phyloP scores from a whole-genome alignment of 305 asterid genomes.

The Fraxinus baroniana region DNA sequence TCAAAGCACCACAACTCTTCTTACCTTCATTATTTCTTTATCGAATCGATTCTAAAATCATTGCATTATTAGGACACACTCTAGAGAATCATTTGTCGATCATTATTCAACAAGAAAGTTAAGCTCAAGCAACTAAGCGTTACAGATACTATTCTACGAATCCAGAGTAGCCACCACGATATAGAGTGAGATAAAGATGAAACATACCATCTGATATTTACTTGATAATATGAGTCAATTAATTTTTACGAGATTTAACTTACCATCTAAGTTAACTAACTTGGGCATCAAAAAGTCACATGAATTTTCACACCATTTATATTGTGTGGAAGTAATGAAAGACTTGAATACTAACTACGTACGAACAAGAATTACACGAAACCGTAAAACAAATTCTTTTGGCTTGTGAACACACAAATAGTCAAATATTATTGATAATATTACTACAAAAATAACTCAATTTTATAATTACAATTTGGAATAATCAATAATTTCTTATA shows the following conservation, averaged over 20 bases:
- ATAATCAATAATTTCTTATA: neutral
- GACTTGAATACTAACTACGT: neutral
- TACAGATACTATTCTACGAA: neutral
- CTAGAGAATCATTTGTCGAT: no score
- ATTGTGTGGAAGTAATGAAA: neutral
- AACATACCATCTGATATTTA: neutral
- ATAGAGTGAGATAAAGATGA: neutral
- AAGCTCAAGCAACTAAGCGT: neutral
- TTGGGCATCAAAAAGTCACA: neutral
- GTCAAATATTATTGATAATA: neutral
- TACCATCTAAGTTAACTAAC: neutral
- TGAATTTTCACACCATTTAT: neutral
- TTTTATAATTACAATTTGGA: neutral
- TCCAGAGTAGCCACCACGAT: neutral
- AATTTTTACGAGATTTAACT: neutral
- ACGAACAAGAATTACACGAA: neutral
- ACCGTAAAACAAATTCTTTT: neutral
- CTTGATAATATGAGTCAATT: neutral
- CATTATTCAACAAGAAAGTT: neutral
- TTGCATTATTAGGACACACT: neutral
- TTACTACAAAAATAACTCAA: neutral
- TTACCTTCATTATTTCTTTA: neutral
- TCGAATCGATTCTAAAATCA: neutral
- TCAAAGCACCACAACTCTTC: neutral
- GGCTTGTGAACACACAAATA: neutral